Evolutionary conservation across 2,329 filamentous ascomycete genomes (phyloP).

Genomic region (Penicillium olsonii): DNA sequence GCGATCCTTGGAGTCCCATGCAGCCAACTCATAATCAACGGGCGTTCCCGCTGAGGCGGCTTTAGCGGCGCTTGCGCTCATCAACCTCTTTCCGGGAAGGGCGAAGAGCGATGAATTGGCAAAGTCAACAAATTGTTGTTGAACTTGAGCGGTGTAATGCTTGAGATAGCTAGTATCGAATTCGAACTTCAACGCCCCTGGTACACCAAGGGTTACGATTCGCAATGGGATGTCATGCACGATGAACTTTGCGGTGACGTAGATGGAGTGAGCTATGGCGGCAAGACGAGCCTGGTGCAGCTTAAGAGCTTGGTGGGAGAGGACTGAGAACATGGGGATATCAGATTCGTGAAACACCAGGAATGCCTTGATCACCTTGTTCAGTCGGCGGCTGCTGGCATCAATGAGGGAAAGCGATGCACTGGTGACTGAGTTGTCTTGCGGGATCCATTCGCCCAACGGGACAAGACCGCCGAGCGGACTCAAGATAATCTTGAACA

Average conservation of each 20-base stretch:
- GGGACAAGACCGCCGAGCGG: conserved; percentile 40
- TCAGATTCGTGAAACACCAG: conserved; percentile 56
- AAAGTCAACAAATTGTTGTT: conserved; percentile 26
- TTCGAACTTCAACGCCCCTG: conserved; percentile 23
- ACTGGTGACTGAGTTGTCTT: conserved; percentile 39
- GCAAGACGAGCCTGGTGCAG: conserved; percentile 59
- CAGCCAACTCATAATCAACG: conserved; percentile 61
- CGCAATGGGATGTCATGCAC: conserved; percentile 40
- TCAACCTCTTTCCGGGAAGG: conserved; percentile 30
- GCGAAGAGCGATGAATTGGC: conserved; percentile 22
- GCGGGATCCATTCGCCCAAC: conserved; percentile 37
- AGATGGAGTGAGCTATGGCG: conserved; percentile 43
- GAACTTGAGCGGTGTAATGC: conserved; percentile 15
- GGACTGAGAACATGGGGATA: conserved; percentile 73
- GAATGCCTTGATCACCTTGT: conserved; percentile 40
- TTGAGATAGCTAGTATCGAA: conserved; percentile 19
- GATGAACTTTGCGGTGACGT: conserved; percentile 45
- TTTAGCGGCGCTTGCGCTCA: conserved; percentile 26
- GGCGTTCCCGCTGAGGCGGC: conserved; percentile 22
- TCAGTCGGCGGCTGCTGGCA: conserved; percentile 42
- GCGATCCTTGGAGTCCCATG: conserved; percentile 70
- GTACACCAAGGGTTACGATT: conserved; percentile 30
- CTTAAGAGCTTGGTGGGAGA: conserved; percentile 71
- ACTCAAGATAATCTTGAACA: conserved; percentile 34
- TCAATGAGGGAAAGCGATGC: conserved; percentile 46